Base-by-base conservation (phyloP, 2,329 filamentous ascomycete genomes). In the Botrytis elliptica region DNA sequence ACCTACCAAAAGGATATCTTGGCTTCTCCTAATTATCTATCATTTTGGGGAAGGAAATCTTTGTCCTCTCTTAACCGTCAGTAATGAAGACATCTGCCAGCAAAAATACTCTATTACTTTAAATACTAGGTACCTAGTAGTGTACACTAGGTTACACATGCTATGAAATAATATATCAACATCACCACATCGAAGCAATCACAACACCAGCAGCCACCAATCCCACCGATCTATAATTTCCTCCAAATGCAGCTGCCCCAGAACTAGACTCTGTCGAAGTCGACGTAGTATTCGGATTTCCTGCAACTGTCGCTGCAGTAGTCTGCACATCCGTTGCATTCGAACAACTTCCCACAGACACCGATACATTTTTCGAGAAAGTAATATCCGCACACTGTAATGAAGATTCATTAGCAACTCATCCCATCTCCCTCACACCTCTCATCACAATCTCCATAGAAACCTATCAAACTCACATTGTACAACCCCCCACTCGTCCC, bases 331-430 rank as follows among this genome's bases (percentile, higher is more conserved):
- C 87, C 16, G 78, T 79, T 14, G 85, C 88, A 76, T 85, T 86
- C 77, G 89, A 92, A 76, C 91, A 93, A 73, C 86, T 82, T 60
- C 83, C 83, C 36, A 83, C 80, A 22, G 86, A 84, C 14, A 82
- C 81, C 33, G 85, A 82, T 7, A 88, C 85, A 12, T 83, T 83
- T 67, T 84, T 83, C 52, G 86, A 87, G 83, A 95, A 91, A 49
- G 88, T 90, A 76, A 95, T 88, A 78, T 95, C 92, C 79, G 92
- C 90, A 82, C 93, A 95, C 71, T 64, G 22, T 12, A 16, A 4
- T 10, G 7, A 25, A 22, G 20, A 20, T 59, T 49, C 4, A 59
- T 46, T 29, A 59, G 38, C 49, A n/a, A n/a, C 10, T 52, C 49
- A n/a, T 49, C 22, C 22, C 49, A 42, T 22, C 42, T 44, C 42